Evolutionary conservation across 495 filamentous ascomycete species (phyloP), one percentile per base, ranked within the genome.

Genomic region (Astrothelium subdiscretum): DNA sequence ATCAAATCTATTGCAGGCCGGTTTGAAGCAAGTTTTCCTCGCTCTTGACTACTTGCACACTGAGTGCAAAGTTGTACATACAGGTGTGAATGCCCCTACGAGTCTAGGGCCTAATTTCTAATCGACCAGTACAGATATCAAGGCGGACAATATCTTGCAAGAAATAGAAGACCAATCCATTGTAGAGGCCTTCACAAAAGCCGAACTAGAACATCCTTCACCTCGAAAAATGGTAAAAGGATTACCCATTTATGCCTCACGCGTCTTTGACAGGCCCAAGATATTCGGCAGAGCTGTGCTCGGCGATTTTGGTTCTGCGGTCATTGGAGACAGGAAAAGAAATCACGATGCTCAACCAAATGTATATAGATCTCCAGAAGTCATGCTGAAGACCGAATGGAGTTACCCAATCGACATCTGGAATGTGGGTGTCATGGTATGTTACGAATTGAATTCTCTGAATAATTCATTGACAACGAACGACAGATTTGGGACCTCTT

Each of bases 401-500:
- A 60, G 61, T 40, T 63, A 63, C 29, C 15, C 3, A 1, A 35
- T 59, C 35, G 64, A 63, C 31, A 59, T 66, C 2, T 63, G 60
- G 60, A 66, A 63, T 59, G 57, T 66, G 6, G 64, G 64, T 42
- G 27, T 3, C 32, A 57, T 65, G 42, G 59, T 65, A 31, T 27
- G 59, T 54, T 5, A 8, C n/a, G 5, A 8, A 2, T 29, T 54
- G 10, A n/a, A 11, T 27, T n/a, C n/a, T n/a, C n/a, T n/a, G n/a
- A n/a, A n/a, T n/a, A n/a, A n/a, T n/a, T n/a, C n/a, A n/a, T n/a
- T n/a, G n/a, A n/a, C n/a, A n/a, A n/a, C n/a, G n/a, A n/a, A n/a
- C n/a, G n/a, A n/a, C n/a, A 81, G 79, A 65, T 80, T 29, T 82
- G 76, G 79, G 75, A 81, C 70, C 66, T 83, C 8, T 75, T 80